Evolutionary conservation across 2,329 filamentous ascomycete species (phyloP).

Genomic region (Alternaria sp.): DNA sequence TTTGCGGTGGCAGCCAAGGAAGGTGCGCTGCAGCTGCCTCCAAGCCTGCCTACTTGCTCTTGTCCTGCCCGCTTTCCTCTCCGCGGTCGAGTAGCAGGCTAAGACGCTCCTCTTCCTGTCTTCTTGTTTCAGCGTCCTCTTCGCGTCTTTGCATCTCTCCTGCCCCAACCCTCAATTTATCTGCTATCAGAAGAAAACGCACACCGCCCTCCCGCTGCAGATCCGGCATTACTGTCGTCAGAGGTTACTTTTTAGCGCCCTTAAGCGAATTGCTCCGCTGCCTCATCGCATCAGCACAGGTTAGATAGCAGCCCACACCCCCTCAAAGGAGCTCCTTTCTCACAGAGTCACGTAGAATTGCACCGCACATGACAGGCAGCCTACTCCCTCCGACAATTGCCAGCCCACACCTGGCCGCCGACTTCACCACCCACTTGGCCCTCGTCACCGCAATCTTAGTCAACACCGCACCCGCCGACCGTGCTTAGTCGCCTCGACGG

Average conservation of each 20-base stretch:
- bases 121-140: neutral
- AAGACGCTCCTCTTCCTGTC: neutral
- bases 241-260: constrained; percentile 43
- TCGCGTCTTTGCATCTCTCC: neutral
- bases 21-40: constrained; percentile 16
- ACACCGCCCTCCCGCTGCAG: constrained; percentile 20
- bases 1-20: constrained; percentile 21
- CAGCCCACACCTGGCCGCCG: constrained; percentile 24
- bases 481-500: constrained; percentile 31
- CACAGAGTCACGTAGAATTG: constrained; percentile 24
- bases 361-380: constrained; percentile 26
- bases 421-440: constrained; percentile 26
- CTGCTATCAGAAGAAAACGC: constrained; percentile 10
- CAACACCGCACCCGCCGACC: constrained; percentile 34
- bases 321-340: constrained; percentile 34
- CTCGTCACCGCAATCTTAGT: constrained; percentile 48
- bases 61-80: constrained; percentile 11
- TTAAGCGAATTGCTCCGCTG: constrained; percentile 44
- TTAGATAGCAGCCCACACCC: constrained; percentile 37
- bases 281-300: constrained; percentile 41
- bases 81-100: constrained; percentile 1
- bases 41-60: constrained; percentile 1
- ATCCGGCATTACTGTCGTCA: constrained; percentile 33
- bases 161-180: neutral
- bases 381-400: constrained; percentile 27